Evolutionary conservation across 1,284 basidiomycete species (phyloP).

Genomic region (Trichosporon sp.): DNA sequence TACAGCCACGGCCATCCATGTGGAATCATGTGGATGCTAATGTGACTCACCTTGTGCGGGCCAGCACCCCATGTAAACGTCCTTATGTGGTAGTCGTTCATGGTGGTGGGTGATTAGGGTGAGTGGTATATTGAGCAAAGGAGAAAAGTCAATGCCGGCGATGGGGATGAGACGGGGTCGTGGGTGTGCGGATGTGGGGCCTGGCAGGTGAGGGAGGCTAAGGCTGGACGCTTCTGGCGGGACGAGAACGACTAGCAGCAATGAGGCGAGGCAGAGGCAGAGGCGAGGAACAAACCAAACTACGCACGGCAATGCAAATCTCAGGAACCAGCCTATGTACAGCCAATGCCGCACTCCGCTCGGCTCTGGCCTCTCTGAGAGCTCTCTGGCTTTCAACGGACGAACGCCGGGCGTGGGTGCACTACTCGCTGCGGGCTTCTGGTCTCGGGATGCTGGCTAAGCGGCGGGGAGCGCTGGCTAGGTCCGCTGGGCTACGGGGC

Average conservation of each 20-base stretch:
- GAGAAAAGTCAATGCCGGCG: background rate
- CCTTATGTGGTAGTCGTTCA: conserved; percentile 28
- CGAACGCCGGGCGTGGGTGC: too few species aligned
- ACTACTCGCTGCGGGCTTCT: background rate
- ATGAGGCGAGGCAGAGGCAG: too few species aligned
- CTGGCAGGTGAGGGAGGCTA: background rate
- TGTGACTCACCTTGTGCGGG: conserved; percentile 34
- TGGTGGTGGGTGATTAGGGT: background rate
- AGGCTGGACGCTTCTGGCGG: background rate
- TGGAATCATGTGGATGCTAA: background rate
- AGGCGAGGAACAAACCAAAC: background rate
- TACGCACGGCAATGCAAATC: background rate
- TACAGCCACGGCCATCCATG: background rate
- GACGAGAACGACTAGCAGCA: background rate
- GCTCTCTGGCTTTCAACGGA: too few species aligned
- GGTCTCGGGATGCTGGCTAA: background rate
- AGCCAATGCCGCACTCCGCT: background rate
- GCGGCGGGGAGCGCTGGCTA: background rate
- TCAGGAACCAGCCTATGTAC: background rate
- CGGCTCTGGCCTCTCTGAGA: too few species aligned
- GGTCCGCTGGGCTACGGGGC: background rate
- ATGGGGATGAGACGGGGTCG: conserved; percentile 3
- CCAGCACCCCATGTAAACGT: conserved; percentile 45
- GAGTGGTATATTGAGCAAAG: background rate
- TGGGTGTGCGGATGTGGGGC: conserved; percentile 2